Evolutionary conservation across 192 early-diverging fungal species (phyloP), one percentile per base, ranked within the genome.

Genomic region (Radiomyces spectabilis): DNA sequence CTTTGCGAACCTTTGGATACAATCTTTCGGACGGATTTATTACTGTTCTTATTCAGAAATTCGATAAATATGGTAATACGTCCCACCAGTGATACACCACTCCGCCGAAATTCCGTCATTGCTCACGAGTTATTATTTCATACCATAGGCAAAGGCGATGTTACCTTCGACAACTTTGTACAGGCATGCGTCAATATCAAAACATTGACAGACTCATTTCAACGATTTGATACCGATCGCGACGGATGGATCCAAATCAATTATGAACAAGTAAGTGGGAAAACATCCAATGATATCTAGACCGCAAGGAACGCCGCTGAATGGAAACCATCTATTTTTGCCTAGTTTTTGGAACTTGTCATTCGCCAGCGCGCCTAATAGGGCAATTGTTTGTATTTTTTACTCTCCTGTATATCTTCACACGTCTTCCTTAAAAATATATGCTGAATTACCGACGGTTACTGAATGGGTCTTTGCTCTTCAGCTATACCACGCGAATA

Each of bases 121-220:
- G n/a, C 30, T 31, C 7, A 33, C 1, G 32, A 4, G 31, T 7
- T 29, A 22, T 26, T 26, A 32, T 35, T 26, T 30, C 48, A 37
- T 26, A 5, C 16, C 4, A 38, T 63, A 84, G 84, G 81, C 59
- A 71, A 76, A 41, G 82, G 85, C 43, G 83, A 81, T 70, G 84
- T 88, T 31, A 87, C 85, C 24, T 91, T 91, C 60, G 88, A 91
- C 60, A 87, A 87, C 60, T 91, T 91, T 73, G 86, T 91, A 39
- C 82, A 87, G 53, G 68, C 80, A 40, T 87, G 84, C 44, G 86
- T 88, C 35, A 88, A 85, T 51, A 76, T 88, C 59, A 85, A 83
- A 68, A 80, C 77, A 25, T 69, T 88, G 63, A 87, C 85, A 13
- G 86, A 88, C 33, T 68, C 86, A 12, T 91, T 91, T 73, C 73